Evolutionary conservation across 768 basidiomycete species (phyloP).

Genomic region (Termitomyces sp.): DNA sequence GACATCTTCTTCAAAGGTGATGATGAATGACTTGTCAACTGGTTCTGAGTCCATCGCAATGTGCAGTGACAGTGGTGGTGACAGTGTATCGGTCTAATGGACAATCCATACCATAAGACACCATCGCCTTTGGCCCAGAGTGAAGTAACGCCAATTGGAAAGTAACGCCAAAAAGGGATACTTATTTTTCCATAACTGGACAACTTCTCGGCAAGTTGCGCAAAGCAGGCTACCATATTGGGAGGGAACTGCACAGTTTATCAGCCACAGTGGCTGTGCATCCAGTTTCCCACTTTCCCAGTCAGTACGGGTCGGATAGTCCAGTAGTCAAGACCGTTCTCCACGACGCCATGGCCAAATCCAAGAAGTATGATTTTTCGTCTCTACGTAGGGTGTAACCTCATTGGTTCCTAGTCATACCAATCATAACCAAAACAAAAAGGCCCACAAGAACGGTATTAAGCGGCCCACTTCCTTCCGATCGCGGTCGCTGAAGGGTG

Average conservation of each 20-base stretch:
- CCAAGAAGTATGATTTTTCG: constrained; percentile 74
- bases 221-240: constrained; percentile 4
- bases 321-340: constrained; percentile 23
- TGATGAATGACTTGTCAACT: constrained; percentile 4
- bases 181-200: neutral
- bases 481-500: constrained; percentile 85
- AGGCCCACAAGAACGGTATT: constrained; percentile 98
- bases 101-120: neutral
- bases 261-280: constrained; percentile 42
- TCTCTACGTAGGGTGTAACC: neutral
- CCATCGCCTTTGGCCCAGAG: neutral
- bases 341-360: constrained; percentile 81
- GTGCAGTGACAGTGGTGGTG: neutral
- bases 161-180: neutral
- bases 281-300: constrained; percentile 4
- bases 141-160: no score
- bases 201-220: constrained; percentile 2
- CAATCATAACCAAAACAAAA: constrained; percentile 94
- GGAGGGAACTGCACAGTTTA: constrained; percentile 30
- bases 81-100: neutral
- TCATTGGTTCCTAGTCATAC: constrained; percentile 52
- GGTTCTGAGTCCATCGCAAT: constrained; percentile 6
- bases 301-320: constrained; percentile 9
- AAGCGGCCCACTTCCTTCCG: constrained; percentile 71
- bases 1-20: constrained; percentile 16